phyloP scores from a whole-genome alignment of 108 stramenopile species.

The Skeletonema menzelii region DNA sequence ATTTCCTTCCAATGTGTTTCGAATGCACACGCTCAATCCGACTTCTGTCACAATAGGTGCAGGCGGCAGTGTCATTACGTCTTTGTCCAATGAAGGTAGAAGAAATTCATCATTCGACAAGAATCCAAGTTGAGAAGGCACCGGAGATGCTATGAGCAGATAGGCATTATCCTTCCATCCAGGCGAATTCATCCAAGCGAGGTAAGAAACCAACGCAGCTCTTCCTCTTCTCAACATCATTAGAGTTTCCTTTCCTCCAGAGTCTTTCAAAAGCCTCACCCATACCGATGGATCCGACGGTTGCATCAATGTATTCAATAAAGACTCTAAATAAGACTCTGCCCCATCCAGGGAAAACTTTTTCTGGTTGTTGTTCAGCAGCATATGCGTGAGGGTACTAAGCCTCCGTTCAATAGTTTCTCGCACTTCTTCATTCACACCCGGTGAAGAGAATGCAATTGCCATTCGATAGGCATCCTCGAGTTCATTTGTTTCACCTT shows the following conservation, averaged over 20 bases:
- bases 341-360: conserved; percentile 24
- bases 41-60: conserved; percentile 42
- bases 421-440: conserved; percentile 3
- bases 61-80: conserved; percentile 12
- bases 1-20: conserved; percentile 25
- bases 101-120: conserved; percentile 29
- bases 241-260: conserved; percentile 23
- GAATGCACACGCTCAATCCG: conserved; percentile 33
- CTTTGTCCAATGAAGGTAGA: conserved; percentile 14
- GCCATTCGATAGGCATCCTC: conserved; percentile 42
- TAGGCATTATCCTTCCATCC: conserved; percentile 27
- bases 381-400: conserved; percentile 8
- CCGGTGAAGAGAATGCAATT: conserved; percentile 23
- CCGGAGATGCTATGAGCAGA: conserved; percentile 17
- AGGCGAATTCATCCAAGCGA: conserved; percentile 22
- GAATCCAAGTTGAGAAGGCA: conserved; percentile 40
- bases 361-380: conserved; percentile 9
- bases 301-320: conserved; percentile 22
- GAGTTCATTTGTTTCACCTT: conserved; percentile 13
- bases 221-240: conserved; percentile 37
- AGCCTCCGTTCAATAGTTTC: conserved; percentile 33
- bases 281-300: conserved; percentile 33
- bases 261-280: conserved; percentile 27
- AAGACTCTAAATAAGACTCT: conserved; percentile 20
- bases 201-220: conserved; percentile 31